These are phyloP conservation scores for Dysphania ambrosioides DNA, from an alignment of 148 eudicot species.

Conservation along the genomic window DNA sequence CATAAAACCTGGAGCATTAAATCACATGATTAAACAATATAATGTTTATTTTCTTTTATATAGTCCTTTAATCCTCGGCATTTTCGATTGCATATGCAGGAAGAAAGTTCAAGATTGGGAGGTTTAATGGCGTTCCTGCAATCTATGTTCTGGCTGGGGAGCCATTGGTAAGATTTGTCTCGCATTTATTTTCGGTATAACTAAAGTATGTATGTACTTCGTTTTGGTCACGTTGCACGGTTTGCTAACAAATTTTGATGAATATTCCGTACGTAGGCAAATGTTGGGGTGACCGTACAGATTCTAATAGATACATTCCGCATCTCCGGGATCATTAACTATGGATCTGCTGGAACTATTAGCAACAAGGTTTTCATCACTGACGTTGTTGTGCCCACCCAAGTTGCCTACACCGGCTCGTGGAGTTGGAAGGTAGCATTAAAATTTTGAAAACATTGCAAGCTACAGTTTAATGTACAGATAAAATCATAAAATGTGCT, in stretches of 20 bases:
- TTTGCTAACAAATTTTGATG: background rate
- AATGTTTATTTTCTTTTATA: background rate
- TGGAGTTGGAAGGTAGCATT: constrained; percentile 21
- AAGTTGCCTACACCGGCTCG: constrained; percentile 19
- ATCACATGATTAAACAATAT: background rate
- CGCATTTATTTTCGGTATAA: background rate
- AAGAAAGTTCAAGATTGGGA: constrained; percentile 22
- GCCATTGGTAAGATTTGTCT: constrained; percentile 14
- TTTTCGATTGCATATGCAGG: constrained; percentile 12
- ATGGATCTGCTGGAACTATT: constrained; percentile 16
- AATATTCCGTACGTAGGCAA: constrained; percentile 12
- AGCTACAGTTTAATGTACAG: background rate
- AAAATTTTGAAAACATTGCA: background rate
- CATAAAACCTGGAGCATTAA: background rate
- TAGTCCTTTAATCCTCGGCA: background rate
- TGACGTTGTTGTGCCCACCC: constrained; percentile 24
- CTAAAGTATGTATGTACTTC: too few relatives aligned
- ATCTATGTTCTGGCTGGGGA: constrained; percentile 21
- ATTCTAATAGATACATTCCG: constrained; percentile 12
- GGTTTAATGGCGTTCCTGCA: constrained; percentile 15
- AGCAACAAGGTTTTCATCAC: constrained; percentile 15
- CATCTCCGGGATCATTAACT: constrained; percentile 19
- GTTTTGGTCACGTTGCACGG: too few relatives aligned
- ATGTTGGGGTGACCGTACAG: constrained; percentile 22
- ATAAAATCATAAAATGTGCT: too few relatives aligned